Conservation (phyloP, 441 rosid species). For the Pelargonium citronellum region DNA sequence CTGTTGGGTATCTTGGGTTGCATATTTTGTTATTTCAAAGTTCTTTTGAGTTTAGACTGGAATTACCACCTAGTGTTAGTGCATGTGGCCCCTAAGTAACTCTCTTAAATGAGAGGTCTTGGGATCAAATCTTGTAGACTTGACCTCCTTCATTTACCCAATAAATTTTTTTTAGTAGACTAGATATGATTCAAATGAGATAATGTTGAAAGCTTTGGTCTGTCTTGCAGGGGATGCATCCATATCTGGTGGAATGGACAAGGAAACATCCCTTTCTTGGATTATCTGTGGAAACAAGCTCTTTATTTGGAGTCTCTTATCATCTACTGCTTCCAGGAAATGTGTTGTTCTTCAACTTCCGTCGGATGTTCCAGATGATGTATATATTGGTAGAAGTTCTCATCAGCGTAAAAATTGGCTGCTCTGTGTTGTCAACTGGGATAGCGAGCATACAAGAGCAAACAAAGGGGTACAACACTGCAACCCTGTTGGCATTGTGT, state of each 20-base stretch:
- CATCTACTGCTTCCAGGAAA: slow-evolving; percentile 43
- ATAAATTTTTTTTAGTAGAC: background rate
- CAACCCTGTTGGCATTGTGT: slow-evolving; percentile 45
- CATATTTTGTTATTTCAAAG: background rate
- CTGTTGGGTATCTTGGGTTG: slow-evolving; percentile 13
- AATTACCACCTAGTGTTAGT: slow-evolving; percentile 1
- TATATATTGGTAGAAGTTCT: slow-evolving; percentile 29
- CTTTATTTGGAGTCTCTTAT: slow-evolving; percentile 70
- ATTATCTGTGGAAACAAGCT: slow-evolving; percentile 55
- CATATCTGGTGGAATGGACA: slow-evolving; percentile 81
- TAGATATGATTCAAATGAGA: slow-evolving; percentile 11
- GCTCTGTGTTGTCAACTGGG: slow-evolving; percentile 63
- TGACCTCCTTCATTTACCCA: too few species aligned
- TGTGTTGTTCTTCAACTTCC: slow-evolving; percentile 67
- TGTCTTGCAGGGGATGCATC: slow-evolving; percentile 43
- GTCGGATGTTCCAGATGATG: slow-evolving; percentile 28
- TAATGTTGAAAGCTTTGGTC: slow-evolving; percentile 20
- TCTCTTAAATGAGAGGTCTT: too few species aligned
- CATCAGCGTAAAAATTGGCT: slow-evolving; percentile 49
- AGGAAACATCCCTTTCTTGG: slow-evolving; percentile 68
- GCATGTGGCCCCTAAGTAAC: too few species aligned
- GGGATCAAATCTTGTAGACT: too few species aligned
- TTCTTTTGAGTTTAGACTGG: slow-evolving; percentile 6
- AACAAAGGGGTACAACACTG: slow-evolving; percentile 33
- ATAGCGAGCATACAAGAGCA: slow-evolving; percentile 25